Base-by-base conservation (phyloP, 2,329 filamentous ascomycete genomes). In the Aspergillus japonicus region DNA sequence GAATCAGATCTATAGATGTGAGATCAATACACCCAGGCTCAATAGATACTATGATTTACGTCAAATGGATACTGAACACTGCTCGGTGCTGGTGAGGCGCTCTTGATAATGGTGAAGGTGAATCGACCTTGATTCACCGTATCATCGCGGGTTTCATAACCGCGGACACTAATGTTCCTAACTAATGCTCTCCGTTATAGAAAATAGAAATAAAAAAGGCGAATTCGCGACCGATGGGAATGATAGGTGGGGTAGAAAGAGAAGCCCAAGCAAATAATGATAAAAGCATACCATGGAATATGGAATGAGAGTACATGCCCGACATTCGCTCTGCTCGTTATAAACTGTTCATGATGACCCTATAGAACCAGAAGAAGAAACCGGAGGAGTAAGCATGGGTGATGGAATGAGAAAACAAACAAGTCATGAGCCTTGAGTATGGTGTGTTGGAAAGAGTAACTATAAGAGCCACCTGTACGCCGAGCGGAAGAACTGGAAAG, bases 341-440 rank as follows among this genome's bases (percentile, higher is more conserved):
- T 49, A 33, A 29, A 49, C 44, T 39, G 47, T 47, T 61, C 52
- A 49, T 35, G 44, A 53, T 54, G 29, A 14, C 47, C 21, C 49
- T 10, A 47, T 21, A 21, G 29, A 39, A 44, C 16, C 5, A 51
- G 24, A 51, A 49, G 48, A 59, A 21, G 19, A 44, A 29, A 47
- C 14, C 10, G 10, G 23, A 29, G 4, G 51, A 53, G 51, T 16
- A 35, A 16, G 33, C 33, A 16, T 35, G 33, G 23, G 26, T 29
- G 12, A 50, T 31, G 26, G 10, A 10, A n/a, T 10, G 35, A 14
- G 11, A 21, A 31, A 29, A 26, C 19, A 52, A 16, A n/a, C 23
- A 8, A n/a, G 10, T 24, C 23, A 19, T 29, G 26, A 23, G 21
- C 29, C 26, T 26, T 16, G 19, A 48, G 26, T 31, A n/a, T 47